Evolutionary conservation across 352 stramenopile genomes (phyloP).

Genomic region (Lagenidium sp.): DNA sequence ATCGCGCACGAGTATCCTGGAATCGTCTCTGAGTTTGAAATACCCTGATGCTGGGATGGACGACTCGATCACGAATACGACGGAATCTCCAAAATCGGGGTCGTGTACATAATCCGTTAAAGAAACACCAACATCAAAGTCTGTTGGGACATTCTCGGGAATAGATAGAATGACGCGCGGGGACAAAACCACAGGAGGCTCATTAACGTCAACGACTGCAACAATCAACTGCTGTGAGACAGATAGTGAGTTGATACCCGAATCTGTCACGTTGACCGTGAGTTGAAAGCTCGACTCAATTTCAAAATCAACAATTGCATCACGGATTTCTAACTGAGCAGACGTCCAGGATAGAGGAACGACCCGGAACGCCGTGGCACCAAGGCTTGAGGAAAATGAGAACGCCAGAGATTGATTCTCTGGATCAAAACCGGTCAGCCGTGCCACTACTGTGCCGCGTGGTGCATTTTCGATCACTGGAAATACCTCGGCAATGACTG

Average conservation of each 20-base stretch:
- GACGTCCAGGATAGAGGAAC: constrained; percentile 19
- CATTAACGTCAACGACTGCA: constrained; percentile 18
- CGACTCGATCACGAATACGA: background rate
- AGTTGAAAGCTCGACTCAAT: constrained; percentile 22
- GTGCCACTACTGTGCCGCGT: constrained; percentile 27
- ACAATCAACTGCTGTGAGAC: constrained; percentile 3
- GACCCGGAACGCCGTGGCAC: constrained; percentile 21
- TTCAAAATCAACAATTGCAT: constrained; percentile 31
- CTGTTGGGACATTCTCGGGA: constrained; percentile 9
- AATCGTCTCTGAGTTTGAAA: no score
- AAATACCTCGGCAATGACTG: constrained; percentile 7
- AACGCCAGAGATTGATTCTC: constrained; percentile 42
- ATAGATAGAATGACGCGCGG: background rate
- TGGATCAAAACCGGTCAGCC: constrained; percentile 27
- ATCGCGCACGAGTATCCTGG: background rate
- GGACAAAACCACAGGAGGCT: constrained; percentile 9
- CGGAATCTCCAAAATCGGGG: background rate
- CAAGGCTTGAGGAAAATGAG: constrained; percentile 13
- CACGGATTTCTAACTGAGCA: constrained; percentile 34
- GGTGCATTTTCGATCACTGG: constrained; percentile 29
- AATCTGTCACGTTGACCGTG: constrained; percentile 25
- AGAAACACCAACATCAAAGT: constrained; percentile 10
- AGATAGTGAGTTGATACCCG: constrained; percentile 14
- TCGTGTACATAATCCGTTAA: background rate
- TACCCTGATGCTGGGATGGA: no score